A percentile compares a stretch with the other conserved stretches of the same genome.
Evolutionary conservation across 305 asterid genomes (phyloP).

Genomic region (Fraxinus platypoda): DNA sequence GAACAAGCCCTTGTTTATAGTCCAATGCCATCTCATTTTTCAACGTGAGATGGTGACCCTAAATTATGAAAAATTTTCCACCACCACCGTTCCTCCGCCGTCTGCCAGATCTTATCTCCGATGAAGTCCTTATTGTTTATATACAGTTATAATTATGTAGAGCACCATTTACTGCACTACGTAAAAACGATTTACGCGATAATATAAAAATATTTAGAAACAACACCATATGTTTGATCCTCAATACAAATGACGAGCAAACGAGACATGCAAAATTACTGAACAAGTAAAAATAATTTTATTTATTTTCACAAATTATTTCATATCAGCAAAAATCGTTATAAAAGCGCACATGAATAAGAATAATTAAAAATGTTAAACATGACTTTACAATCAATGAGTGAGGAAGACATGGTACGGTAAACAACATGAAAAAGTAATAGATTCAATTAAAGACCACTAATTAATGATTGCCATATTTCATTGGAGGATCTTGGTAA

Average conservation of each 20-base stretch:
- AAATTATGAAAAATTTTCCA: background rate
- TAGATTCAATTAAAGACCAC: no score
- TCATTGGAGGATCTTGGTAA: no score
- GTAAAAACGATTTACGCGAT: background rate
- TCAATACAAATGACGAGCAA: background rate
- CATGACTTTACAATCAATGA: slow-evolving; percentile 9
- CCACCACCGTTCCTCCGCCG: slow-evolving; percentile 17
- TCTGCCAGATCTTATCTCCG: background rate
- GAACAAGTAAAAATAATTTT: no score
- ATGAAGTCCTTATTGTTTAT: background rate
- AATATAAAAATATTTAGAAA: background rate
- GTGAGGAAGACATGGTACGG: background rate
- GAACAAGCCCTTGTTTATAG: no score
- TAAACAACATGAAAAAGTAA: no score
- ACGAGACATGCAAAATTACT: no score
- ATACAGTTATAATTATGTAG: background rate
- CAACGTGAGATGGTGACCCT: background rate
- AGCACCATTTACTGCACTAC: background rate
- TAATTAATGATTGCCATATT: no score
- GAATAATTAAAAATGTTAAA: background rate
- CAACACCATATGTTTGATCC: background rate
- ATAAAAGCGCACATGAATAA: no score
- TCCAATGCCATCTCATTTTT: no score
- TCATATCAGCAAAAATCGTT: no score
- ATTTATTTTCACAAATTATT: no score